phyloP scores from a whole-genome alignment of 2,329 filamentous ascomycete genomes.

The Monilinia laxa region DNA sequence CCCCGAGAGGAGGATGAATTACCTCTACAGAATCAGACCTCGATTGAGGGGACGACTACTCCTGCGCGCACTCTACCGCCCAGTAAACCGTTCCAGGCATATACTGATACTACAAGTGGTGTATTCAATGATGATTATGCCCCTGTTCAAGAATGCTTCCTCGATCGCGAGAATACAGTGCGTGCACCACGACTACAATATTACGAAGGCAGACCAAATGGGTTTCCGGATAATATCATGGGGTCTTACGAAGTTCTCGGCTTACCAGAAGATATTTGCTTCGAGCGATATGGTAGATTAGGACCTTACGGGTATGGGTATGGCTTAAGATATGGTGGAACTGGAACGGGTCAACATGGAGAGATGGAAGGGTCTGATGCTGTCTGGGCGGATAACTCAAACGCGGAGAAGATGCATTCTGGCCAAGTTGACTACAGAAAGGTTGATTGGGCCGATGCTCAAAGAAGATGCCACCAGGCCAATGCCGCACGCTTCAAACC shows the following conservation, averaged over 20 bases:
- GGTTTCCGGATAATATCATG: conserved; percentile 80
- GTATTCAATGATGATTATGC: conserved; percentile 52
- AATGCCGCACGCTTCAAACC: conserved; percentile 67
- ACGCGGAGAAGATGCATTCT: conserved; percentile 34
- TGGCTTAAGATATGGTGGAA: conserved; percentile 71
- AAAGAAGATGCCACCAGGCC: conserved; percentile 68
- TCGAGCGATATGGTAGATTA: conserved; percentile 84
- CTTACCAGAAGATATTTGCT: conserved; percentile 82
- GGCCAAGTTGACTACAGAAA: conserved; percentile 74
- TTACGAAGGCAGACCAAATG: conserved; percentile 74
- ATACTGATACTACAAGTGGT: conserved; percentile 52
- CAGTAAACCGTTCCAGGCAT: conserved; percentile 62
- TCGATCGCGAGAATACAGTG: conserved; percentile 66
- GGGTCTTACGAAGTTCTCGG: conserved; percentile 84
- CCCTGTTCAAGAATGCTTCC: conserved; percentile 69
- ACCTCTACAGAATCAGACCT: conserved; percentile 45
- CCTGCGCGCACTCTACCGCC: conserved; percentile 44
- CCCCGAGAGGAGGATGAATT: conserved; percentile 64
- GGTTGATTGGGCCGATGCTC: conserved; percentile 76
- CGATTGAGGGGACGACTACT: conserved; percentile 38
- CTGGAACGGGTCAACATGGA: conserved; percentile 81
- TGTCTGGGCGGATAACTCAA: conserved; percentile 63
- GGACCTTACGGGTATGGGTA: conserved; percentile 92
- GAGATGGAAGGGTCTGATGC: conserved; percentile 77
- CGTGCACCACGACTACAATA: conserved; percentile 69